phyloP scores from a whole-genome alignment of 257 asterid species.

The Salvia rosmarinus region DNA sequence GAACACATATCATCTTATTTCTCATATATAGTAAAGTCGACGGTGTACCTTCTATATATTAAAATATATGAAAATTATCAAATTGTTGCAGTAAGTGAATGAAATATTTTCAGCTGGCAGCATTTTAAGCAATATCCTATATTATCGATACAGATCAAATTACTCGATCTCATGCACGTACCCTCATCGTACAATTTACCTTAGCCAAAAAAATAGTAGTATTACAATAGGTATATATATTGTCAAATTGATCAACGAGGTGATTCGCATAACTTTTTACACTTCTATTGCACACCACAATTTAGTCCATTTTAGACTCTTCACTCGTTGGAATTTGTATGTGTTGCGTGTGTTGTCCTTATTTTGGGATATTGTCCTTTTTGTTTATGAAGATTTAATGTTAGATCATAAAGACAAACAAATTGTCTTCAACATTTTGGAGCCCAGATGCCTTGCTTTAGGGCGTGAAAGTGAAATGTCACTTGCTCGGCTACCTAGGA shows the following conservation, averaged over 20 bases:
- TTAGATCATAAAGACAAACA: conserved; percentile 22
- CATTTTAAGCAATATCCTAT: conserved; percentile 13
- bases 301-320: neutral
- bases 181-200: neutral
- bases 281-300: too few species aligned
- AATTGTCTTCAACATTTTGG: conserved; percentile 25
- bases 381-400: neutral
- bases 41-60: too few species aligned
- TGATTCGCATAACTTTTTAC: neutral
- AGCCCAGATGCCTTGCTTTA: conserved; percentile 1
- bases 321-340: neutral
- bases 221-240: too few species aligned
- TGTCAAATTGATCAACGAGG: neutral
- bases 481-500: conserved; percentile 8
- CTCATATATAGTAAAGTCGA: too few species aligned
- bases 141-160: conserved; percentile 34
- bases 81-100: conserved; percentile 29
- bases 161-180: neutral
- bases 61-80: neutral
- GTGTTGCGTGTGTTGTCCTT: conserved; percentile 14
- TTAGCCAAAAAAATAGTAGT: too few species aligned
- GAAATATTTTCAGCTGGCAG: conserved; percentile 19
- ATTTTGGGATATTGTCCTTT: conserved; percentile 31
- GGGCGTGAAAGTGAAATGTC: neutral
- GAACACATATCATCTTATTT: too few species aligned